These are phyloP conservation scores for Aspergillus sp. DNA, from an alignment of 2,329 filamentous ascomycete species.

Conservation along the genomic window DNA sequence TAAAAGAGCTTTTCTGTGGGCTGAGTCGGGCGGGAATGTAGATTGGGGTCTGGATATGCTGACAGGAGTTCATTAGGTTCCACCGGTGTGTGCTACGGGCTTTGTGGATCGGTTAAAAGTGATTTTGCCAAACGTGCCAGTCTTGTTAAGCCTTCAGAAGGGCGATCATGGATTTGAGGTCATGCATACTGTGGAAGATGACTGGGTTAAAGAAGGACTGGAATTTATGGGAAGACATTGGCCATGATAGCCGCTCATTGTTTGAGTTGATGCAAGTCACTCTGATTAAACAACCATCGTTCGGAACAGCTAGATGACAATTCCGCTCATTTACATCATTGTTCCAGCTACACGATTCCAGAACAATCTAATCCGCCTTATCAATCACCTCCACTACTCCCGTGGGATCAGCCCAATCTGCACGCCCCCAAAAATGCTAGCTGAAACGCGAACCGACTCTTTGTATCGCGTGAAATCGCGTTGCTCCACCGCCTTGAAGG, in stretches of 20 bases:
- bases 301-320: too few relatives aligned
- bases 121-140: neutral
- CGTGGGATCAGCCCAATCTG: neutral
- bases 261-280: too few relatives aligned
- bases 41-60: too few relatives aligned
- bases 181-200: neutral
- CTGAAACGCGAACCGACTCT: neutral
- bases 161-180: neutral
- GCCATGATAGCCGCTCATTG: neutral
- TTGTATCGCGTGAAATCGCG: neutral
- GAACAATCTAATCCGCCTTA: too few relatives aligned
- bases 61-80: neutral
- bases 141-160: neutral
- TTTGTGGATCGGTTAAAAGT: neutral
- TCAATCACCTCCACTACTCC: neutral
- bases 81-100: neutral
- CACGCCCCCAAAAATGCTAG: neutral
- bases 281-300: too few relatives aligned
- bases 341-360: neutral
- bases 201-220: neutral
- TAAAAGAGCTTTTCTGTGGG: too few relatives aligned
- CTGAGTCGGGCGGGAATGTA: too few relatives aligned
- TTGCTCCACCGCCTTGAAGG: neutral
- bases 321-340: too few relatives aligned
- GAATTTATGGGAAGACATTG: neutral